Percentiles rank a stretch among this genome's conserved stretches.
Evolutionary conservation across 2,329 filamentous ascomycete species (phyloP).

Genomic region (Hysterium pulicare): DNA sequence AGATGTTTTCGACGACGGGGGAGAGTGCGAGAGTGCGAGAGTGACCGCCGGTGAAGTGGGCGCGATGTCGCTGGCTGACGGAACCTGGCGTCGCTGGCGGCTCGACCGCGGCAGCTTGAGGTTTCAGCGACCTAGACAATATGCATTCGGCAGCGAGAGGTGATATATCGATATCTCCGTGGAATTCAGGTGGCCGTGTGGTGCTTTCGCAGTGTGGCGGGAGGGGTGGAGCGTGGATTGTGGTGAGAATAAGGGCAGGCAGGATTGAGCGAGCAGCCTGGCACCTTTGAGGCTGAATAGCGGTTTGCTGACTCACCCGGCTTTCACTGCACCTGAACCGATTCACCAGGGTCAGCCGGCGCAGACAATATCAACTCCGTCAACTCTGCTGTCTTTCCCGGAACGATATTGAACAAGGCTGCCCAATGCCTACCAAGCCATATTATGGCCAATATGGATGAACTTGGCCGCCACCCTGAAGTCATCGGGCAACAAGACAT

Average conservation of each 20-base stretch:
- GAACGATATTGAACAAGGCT: background rate
- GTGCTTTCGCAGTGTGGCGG: background rate
- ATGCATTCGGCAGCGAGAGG: conserved; percentile 10
- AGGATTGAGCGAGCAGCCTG: background rate
- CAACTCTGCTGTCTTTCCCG: too few relatives aligned
- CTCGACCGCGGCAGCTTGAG: conserved; percentile 25
- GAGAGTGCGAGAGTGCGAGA: conserved; percentile 8
- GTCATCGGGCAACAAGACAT: conserved; percentile 1
- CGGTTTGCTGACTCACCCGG: too few relatives aligned
- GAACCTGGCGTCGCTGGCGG: conserved; percentile 23
- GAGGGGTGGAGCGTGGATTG: conserved; percentile 4
- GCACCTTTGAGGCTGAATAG: conserved; percentile 10
- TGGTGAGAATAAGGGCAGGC: background rate
- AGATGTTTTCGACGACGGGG: conserved; percentile 1
- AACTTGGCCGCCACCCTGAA: conserved; percentile 15
- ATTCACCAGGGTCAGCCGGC: too few relatives aligned
- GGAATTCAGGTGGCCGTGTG: background rate
- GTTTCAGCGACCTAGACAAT: conserved; percentile 1
- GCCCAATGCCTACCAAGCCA: conserved; percentile 8
- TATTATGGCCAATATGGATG: conserved; percentile 31
- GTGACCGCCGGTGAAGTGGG: conserved; percentile 16
- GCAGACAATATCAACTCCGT: too few relatives aligned
- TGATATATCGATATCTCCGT: background rate
- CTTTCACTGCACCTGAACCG: too few relatives aligned
- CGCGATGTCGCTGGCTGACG: conserved; percentile 15